Conservation (phyloP, 805 yeast species). For the Saccharomycopsis selenospora region DNA sequence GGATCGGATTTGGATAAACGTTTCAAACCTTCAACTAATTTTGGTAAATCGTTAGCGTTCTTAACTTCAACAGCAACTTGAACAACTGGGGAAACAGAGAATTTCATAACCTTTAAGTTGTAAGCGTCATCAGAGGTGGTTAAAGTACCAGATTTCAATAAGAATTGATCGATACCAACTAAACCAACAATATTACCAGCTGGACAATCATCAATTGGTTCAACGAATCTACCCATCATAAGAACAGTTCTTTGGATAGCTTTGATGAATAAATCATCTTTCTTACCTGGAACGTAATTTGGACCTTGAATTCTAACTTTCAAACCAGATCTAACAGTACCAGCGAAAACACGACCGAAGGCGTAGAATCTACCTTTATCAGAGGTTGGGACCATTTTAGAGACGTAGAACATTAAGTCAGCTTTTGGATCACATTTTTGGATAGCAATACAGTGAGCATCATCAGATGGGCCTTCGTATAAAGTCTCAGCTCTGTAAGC, state of each 20-base stretch:
- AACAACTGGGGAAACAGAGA: slow-evolving; percentile 99
- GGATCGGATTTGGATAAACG: slow-evolving; percentile 99
- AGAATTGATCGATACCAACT: slow-evolving; percentile 99
- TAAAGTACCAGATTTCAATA: slow-evolving; percentile 98
- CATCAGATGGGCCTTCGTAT: slow-evolving; percentile 98
- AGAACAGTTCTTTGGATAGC: slow-evolving; percentile 98
- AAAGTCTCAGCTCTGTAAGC: slow-evolving; percentile 97
- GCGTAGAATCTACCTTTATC: slow-evolving; percentile 99
- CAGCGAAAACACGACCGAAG: slow-evolving; percentile 99
- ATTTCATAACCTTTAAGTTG: slow-evolving; percentile 99
- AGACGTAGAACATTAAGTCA: slow-evolving; percentile 97
- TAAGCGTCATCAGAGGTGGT: slow-evolving; percentile 95
- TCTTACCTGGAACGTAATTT: slow-evolving; percentile 97
- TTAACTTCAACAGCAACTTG: slow-evolving; percentile 99
- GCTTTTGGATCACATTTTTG: slow-evolving; percentile 98
- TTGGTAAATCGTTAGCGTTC: slow-evolving; percentile 99
- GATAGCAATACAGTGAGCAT: slow-evolving; percentile 83
- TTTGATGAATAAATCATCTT: slow-evolving; percentile 95
- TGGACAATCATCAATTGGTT: slow-evolving; percentile 98
- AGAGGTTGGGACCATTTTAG: slow-evolving; percentile 99
- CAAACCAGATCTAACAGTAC: slow-evolving; percentile 98
- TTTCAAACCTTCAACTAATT: slow-evolving; percentile 99
- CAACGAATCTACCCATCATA: slow-evolving; percentile 99
- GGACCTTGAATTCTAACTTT: slow-evolving; percentile 99
- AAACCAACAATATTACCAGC: slow-evolving; percentile 99